Conservation (phyloP, 2,329 filamentous ascomycete species). For the Trichoderma polysporum region DNA sequence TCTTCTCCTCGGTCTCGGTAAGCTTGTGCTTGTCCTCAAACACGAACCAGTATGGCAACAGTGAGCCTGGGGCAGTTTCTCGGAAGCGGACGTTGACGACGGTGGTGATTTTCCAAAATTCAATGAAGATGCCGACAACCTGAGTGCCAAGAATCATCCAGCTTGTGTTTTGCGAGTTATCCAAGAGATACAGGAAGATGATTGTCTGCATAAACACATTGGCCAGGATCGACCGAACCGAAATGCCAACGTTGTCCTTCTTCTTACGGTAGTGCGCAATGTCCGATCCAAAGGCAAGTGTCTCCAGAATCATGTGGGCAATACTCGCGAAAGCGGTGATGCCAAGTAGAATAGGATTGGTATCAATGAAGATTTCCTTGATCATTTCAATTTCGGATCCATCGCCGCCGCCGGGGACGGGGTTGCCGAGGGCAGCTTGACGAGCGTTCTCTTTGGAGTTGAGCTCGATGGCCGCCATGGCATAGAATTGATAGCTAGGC, state of each 20-base stretch:
- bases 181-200: constrained; percentile 94
- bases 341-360: constrained; percentile 84
- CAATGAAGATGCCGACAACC: constrained; percentile 71
- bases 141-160: constrained; percentile 99
- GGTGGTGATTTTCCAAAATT: constrained; percentile 94
- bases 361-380: constrained; percentile 92
- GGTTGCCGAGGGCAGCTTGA: constrained; percentile 71
- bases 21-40: constrained; percentile 98
- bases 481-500: constrained; percentile 83
- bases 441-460: constrained; percentile 80
- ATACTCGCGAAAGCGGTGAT: constrained; percentile 83
- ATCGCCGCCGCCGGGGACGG: constrained; percentile 75
- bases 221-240: constrained; percentile 89
- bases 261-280: constrained; percentile 99
- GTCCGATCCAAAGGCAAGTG: constrained; percentile 94
- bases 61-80: constrained; percentile 63
- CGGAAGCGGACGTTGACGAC: constrained; percentile 85
- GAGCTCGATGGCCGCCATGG: constrained; percentile 81
- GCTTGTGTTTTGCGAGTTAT: constrained; percentile 96
- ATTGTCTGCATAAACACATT: constrained; percentile 97
- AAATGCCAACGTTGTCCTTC: constrained; percentile 98
- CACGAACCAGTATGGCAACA: constrained; percentile 74
- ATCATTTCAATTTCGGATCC: constrained; percentile 95
- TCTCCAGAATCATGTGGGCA: constrained; percentile 92
- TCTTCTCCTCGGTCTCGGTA: constrained; percentile 93